Percentiles rank a stretch among this genome's conserved stretches.
Evolutionary conservation across 2,329 filamentous ascomycete species (phyloP).

Genomic region (Lasiodiplodia citricola): DNA sequence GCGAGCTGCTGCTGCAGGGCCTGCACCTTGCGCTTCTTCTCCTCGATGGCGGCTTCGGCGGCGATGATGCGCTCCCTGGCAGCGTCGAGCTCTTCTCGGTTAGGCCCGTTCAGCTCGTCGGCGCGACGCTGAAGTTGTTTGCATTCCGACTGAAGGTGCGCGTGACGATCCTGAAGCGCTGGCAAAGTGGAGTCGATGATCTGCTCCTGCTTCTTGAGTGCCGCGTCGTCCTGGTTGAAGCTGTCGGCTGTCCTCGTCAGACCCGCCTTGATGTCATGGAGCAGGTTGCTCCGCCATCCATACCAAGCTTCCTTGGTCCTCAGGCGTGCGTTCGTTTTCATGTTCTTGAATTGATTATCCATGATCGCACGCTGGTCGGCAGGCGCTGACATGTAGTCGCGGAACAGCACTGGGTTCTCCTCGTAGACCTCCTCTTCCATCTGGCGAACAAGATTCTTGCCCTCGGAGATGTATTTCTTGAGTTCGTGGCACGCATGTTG

Average conservation of each 20-base stretch:
- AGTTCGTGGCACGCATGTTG: conserved; percentile 95
- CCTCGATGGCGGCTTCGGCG: conserved; percentile 70
- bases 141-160: conserved; percentile 67
- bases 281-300: conserved; percentile 91
- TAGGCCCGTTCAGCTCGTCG: conserved; percentile 76
- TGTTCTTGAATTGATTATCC: conserved; percentile 97
- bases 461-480: conserved; percentile 95
- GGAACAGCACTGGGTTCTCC: conserved; percentile 89
- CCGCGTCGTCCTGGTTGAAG: conserved; percentile 74
- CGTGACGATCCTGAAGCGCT: conserved; percentile 63
- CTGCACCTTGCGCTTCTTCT: conserved; percentile 71
- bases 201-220: conserved; percentile 70
- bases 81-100: conserved; percentile 76
- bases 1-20: conserved; percentile 70
- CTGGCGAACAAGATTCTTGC: conserved; percentile 84
- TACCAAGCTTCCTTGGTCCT: conserved; percentile 98
- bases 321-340: conserved; percentile 89
- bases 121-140: conserved; percentile 73
- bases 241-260: conserved; percentile 76
- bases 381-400: conserved; percentile 85
- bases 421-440: conserved; percentile 88
- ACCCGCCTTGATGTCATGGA: conserved; percentile 80
- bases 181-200: conserved; percentile 73
- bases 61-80: conserved; percentile 71
- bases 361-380: conserved; percentile 84